Evolutionary conservation across 148 eudicot species (phyloP).

Genomic region (Camellia lanceoleosa): DNA sequence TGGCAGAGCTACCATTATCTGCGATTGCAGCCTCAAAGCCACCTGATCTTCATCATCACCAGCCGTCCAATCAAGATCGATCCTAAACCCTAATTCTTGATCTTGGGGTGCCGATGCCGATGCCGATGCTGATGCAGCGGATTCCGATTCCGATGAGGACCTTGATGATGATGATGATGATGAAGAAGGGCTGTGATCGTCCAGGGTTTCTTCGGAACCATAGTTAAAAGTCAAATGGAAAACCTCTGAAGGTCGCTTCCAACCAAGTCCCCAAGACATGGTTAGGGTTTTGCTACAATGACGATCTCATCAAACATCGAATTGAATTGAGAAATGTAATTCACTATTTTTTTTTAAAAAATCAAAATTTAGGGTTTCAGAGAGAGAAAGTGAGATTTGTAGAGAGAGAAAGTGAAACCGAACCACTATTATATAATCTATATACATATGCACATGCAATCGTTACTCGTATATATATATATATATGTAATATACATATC

Average conservation of each 20-base stretch:
- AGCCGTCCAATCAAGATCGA: constrained; percentile 87
- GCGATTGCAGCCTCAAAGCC: constrained; percentile 71
- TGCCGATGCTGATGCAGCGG: constrained; percentile 5
- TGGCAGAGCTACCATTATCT: constrained; percentile 87
- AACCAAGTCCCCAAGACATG: constrained; percentile 99
- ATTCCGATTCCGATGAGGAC: constrained; percentile 26
- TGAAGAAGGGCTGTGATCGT: constrained; percentile 28
- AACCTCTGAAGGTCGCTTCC: constrained; percentile 80
- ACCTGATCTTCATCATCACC: constrained; percentile 95
- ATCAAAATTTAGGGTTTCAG: constrained; percentile 2
- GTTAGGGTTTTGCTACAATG: constrained; percentile 6
- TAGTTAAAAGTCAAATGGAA: constrained; percentile 68
- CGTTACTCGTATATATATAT: background rate
- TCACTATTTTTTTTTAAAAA: background rate
- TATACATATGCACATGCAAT: background rate
- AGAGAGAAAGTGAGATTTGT: background rate
- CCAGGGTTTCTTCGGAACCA: constrained; percentile 44
- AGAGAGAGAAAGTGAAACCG: constrained; percentile 14
- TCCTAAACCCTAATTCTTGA: constrained; percentile 40
- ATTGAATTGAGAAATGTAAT: background rate
- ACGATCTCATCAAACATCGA: constrained; percentile 13
- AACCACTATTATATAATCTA: background rate
- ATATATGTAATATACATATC: too few species aligned
- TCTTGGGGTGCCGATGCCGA: constrained; percentile 18
- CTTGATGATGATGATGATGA: constrained; percentile 9